Evolutionary conservation across 805 yeast species (phyloP).

Genomic region (Komagataella ulmi): DNA sequence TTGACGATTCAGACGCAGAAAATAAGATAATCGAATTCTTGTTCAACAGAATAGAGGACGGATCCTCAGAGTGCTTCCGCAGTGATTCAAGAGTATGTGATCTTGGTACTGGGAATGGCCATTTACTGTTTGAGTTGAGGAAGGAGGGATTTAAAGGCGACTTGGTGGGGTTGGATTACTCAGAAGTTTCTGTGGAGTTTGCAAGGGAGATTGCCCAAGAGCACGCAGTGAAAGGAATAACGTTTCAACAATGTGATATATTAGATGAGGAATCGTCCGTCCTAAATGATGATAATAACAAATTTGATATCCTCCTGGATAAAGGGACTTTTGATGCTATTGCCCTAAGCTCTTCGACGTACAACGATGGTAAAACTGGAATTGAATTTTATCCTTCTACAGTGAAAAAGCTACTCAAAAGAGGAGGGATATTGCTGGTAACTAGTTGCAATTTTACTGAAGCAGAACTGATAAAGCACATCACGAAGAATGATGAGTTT

Average conservation of each 20-base stretch:
- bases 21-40: slow-evolving; percentile 66
- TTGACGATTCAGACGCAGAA: slow-evolving; percentile 91
- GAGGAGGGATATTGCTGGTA: slow-evolving; percentile 51
- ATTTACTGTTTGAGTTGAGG: slow-evolving; percentile 54
- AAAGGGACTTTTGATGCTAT: slow-evolving; percentile 97
- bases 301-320: slow-evolving; percentile 70
- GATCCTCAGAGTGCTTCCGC: slow-evolving; percentile 1
- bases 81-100: slow-evolving; percentile 42
- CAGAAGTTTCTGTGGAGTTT: slow-evolving; percentile 66
- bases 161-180: slow-evolving; percentile 75
- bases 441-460: slow-evolving; percentile 94
- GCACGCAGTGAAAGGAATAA: slow-evolving; percentile 22
- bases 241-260: slow-evolving; percentile 61
- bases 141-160: slow-evolving; percentile 51
- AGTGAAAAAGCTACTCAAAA: slow-evolving; percentile 40
- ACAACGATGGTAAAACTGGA: slow-evolving; percentile 30
- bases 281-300: slow-evolving; percentile 14
- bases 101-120: slow-evolving; percentile 96
- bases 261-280: slow-evolving; percentile 26
- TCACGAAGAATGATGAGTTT: slow-evolving; percentile 31
- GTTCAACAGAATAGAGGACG: slow-evolving; percentile 29
- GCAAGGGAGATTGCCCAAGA: slow-evolving; percentile 45
- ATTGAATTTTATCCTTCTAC: slow-evolving; percentile 50
- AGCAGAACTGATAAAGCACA: slow-evolving; percentile 47
- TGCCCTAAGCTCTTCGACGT: slow-evolving; percentile 57